Conservation (phyloP, 2,329 filamentous ascomycete genomes). For the Colletotrichum tabaci region DNA sequence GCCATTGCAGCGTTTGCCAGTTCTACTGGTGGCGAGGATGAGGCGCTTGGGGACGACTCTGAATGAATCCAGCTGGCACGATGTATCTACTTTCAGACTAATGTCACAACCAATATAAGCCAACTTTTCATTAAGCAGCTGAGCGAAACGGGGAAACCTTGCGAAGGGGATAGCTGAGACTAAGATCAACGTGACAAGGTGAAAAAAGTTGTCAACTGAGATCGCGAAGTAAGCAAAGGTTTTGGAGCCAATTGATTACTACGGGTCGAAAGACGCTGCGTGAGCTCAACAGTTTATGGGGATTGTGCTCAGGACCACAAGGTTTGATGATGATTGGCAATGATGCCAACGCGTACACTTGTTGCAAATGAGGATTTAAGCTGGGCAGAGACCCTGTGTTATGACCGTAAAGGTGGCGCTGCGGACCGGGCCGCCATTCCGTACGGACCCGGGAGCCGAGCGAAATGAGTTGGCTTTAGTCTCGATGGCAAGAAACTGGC, state of each 20-base stretch:
- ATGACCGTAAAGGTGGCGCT: not conserved
- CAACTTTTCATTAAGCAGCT: too few species aligned
- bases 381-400: not conserved
- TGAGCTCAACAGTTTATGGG: too few species aligned
- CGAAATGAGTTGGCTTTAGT: not conserved
- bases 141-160: too few species aligned
- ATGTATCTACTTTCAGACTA: not conserved
- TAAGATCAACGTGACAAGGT: too few species aligned
- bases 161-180: too few species aligned
- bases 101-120: not conserved
- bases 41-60: constrained; percentile 32
- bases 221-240: too few species aligned
- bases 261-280: too few species aligned
- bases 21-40: constrained; percentile 28
- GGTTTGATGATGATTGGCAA: too few species aligned
- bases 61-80: constrained; percentile 3
- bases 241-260: too few species aligned
- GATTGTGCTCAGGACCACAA: too few species aligned
- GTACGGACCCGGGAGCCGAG: not conserved
- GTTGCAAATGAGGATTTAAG: not conserved
- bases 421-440: not conserved
- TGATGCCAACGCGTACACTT: not conserved
- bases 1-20: constrained; percentile 23
- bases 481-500: not conserved
- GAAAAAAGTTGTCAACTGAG: too few species aligned